Conservation (phyloP, 108 stramenopile genomes). For the Mediolabrus comicus region DNA sequence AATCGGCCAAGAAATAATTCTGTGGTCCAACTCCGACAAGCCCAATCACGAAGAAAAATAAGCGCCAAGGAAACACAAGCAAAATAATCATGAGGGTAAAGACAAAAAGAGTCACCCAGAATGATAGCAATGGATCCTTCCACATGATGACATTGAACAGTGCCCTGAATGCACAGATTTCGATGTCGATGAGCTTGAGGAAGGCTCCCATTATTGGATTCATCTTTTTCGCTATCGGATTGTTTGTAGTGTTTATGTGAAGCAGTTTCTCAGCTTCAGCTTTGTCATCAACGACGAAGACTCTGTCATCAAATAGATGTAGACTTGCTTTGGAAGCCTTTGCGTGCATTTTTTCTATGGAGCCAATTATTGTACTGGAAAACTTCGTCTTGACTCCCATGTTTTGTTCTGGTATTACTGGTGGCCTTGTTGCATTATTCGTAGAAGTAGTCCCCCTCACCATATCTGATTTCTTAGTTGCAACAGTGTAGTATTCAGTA, state of each 20-base stretch:
- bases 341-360: conserved; percentile 8
- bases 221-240: conserved; percentile 3
- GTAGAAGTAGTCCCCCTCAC: neutral
- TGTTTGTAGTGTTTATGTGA: neutral
- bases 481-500: neutral
- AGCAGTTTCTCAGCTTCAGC: conserved; percentile 3
- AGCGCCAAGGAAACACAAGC: conserved; percentile 16
- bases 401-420: conserved; percentile 8
- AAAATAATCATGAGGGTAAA: neutral
- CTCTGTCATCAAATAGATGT: conserved; percentile 17
- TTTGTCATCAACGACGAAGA: conserved; percentile 7
- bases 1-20: conserved; percentile 16
- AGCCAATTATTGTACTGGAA: neutral
- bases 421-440: neutral
- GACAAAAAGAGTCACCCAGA: conserved; percentile 7
- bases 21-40: conserved; percentile 9
- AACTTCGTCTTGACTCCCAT: neutral
- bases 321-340: conserved; percentile 7
- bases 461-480: neutral
- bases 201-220: conserved; percentile 5
- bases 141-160: conserved; percentile 17
- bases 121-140: conserved; percentile 21
- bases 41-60: conserved; percentile 4
- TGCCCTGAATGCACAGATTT: conserved; percentile 8
- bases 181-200: conserved; percentile 3